These are phyloP conservation scores for Aspergillus hortae DNA, from an alignment of 2,329 filamentous ascomycete species.

Conservation along the genomic window DNA sequence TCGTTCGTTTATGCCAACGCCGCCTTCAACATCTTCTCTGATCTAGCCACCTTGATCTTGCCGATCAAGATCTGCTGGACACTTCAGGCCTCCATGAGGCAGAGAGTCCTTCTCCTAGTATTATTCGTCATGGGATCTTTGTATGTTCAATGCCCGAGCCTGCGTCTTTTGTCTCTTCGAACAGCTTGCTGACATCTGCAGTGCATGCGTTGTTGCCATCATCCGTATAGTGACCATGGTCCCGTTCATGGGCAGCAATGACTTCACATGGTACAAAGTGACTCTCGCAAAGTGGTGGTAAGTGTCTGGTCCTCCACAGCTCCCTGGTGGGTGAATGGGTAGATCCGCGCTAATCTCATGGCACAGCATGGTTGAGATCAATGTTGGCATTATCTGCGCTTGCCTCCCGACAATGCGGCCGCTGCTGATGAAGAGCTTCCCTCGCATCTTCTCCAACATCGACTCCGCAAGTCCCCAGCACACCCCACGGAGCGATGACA, in stretches of 20 bases:
- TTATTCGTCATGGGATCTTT: conserved; percentile 13
- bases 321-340: too few relatives aligned
- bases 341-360: background rate
- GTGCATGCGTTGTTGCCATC: conserved; percentile 12
- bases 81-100: conserved; percentile 8
- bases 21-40: conserved; percentile 12
- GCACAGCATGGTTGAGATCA: conserved; percentile 14
- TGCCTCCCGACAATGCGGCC: conserved; percentile 12
- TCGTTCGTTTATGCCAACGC: conserved; percentile 14
- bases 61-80: conserved; percentile 11
- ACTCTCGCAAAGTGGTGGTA: conserved; percentile 16
- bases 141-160: background rate
- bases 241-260: conserved; percentile 9
- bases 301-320: background rate
- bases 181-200: background rate
- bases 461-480: background rate
- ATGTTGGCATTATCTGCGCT: conserved; percentile 15
- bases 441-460: background rate
- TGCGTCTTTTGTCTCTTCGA: too few relatives aligned
- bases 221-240: conserved; percentile 15
- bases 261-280: conserved; percentile 14
- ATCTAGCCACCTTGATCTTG: conserved; percentile 8
- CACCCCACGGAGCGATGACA: background rate
- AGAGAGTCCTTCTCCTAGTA: conserved; percentile 7
- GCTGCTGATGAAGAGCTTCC: conserved; percentile 1